phyloP scores from a whole-genome alignment of 148 eudicot genomes.

The Spergularia marina region DNA sequence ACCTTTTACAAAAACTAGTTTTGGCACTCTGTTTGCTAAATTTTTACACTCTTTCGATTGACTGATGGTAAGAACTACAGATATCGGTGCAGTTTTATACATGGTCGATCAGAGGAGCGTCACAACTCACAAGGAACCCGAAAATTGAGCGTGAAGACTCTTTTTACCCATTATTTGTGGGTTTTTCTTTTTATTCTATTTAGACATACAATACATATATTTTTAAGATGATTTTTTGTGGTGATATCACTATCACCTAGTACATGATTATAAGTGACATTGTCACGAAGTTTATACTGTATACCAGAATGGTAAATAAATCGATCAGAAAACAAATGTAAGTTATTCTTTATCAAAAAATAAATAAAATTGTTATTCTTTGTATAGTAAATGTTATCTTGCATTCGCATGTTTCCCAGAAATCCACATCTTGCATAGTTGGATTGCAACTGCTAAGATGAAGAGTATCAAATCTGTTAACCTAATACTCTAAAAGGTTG shows the following conservation, averaged over 20 bases:
- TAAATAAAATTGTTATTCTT: neutral
- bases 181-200: neutral
- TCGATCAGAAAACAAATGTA: neutral
- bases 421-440: slow-evolving; percentile 8
- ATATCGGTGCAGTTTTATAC: neutral
- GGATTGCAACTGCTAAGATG: neutral
- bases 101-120: neutral
- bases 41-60: neutral
- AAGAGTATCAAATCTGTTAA: neutral
- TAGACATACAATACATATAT: neutral
- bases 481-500: slow-evolving; percentile 10
- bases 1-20: no score
- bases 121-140: neutral
- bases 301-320: slow-evolving; percentile 10
- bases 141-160: neutral
- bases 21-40: no score
- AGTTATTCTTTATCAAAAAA: no score
- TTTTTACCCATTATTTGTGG: neutral
- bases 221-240: slow-evolving; percentile 29
- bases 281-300: slow-evolving; percentile 6
- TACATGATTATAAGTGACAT: slow-evolving; percentile 14
- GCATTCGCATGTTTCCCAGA: slow-evolving; percentile 20
- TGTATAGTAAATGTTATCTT: neutral
- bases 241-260: slow-evolving; percentile 30
- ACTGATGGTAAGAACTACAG: neutral